phyloP scores from a whole-genome alignment of 257 asterid species.

The Agastache rugosa region DNA sequence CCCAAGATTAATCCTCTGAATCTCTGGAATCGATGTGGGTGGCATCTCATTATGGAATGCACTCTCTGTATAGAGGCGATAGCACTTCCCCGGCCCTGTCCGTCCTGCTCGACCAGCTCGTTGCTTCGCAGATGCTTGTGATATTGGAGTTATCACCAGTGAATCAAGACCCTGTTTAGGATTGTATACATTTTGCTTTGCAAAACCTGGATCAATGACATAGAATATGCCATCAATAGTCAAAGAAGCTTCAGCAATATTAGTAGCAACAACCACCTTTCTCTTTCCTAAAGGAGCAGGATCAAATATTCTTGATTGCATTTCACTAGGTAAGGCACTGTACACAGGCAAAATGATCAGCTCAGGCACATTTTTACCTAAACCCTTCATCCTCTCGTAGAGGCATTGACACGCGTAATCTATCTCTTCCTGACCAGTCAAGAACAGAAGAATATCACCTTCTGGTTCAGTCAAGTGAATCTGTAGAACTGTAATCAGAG shows the following conservation, averaged over 20 bases:
- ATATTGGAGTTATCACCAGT: constrained; percentile 89
- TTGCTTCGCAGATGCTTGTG: constrained; percentile 97
- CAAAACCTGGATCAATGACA: constrained; percentile 92
- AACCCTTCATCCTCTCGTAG: constrained; percentile 89
- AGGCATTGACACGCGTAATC: constrained; percentile 92
- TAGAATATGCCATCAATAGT: constrained; percentile 89
- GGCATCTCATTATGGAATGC: constrained; percentile 96
- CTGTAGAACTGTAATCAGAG: constrained; percentile 83
- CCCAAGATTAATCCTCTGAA: constrained; percentile 94
- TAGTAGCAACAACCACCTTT: constrained; percentile 92
- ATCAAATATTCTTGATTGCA: constrained; percentile 90
- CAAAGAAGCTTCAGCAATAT: constrained; percentile 93
- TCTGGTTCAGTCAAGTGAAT: constrained; percentile 94
- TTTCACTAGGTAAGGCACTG: constrained; percentile 94
- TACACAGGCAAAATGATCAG: constrained; percentile 85
- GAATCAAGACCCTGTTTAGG: constrained; percentile 93
- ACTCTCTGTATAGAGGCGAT: constrained; percentile 90
- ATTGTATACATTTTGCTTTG: constrained; percentile 93
- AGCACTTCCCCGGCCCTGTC: constrained; percentile 94
- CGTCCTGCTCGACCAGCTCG: constrained; percentile 95
- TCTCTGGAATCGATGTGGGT: constrained; percentile 85
- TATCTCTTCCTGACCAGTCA: constrained; percentile 98
- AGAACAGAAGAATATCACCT: constrained; percentile 87
- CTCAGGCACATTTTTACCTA: constrained; percentile 84
- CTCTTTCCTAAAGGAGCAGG: constrained; percentile 98